Evolutionary conservation across 2,329 filamentous ascomycete species (phyloP), one percentile per base, ranked within the genome.

Genomic region (Microsporum ferrugineum): DNA sequence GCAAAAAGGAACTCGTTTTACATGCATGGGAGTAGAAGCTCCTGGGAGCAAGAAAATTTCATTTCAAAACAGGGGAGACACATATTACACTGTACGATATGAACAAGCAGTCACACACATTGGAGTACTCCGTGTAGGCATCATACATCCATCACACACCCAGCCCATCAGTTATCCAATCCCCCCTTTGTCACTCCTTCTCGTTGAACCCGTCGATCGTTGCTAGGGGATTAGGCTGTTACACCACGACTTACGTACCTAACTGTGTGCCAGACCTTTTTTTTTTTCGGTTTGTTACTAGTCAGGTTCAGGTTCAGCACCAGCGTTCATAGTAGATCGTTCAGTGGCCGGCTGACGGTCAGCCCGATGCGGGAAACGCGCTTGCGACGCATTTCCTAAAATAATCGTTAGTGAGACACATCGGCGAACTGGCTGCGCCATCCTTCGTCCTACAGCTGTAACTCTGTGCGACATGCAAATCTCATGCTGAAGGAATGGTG

Each of bases 291-390:
- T 10, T 17, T 51, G 45, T 17, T 14, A 8, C 43, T 47, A 47
- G 43, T 29, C 8, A 17, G 43, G 43, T 23, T 10, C 43, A 8
- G 23, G 6, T 29, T 47, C 23, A 2, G 23, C 2, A 23, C 1
- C 23, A 17, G 17, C 12, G 23, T 47, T 47, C 43, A 27, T 47
- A 12, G 27, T 12, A 10, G 47, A 34, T 53, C 1, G 47, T 47
- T 47, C 43, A 27, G n/a, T 12, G 12, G 49, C 8, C 27, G 29
- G 23, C 23, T 31, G 29, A 33, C 47, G 12, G 49, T 34, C 49
- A 14, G 10, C 49, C 49, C 49, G 49, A 53, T 53, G 49, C 49
- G 49, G 49, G 49, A 53, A 53, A 33, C 49, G 49, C 49, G 49
- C 49, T 53, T 53, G 49, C 49, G 49, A 31, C 49, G 29, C 7